A percentile compares a stretch with the other conserved stretches of the same genome.
These are phyloP conservation scores for Liriodendron chinense DNA, from an alignment of 164 flowering plant species.

Conservation along the genomic window DNA sequence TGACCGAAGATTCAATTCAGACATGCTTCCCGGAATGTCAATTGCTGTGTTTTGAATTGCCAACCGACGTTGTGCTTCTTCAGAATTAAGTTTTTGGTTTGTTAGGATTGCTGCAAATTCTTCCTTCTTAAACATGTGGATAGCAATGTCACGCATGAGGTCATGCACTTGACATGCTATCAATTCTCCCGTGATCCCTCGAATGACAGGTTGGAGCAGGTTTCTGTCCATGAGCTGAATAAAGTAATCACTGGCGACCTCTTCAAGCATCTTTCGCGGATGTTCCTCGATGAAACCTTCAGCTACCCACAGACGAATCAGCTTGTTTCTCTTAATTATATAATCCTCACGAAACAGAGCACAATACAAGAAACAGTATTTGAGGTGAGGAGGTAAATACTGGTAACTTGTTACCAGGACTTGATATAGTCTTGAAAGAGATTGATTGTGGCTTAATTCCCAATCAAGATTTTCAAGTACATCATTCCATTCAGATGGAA, in stretches of 20 bases:
- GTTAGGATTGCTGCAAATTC: background rate
- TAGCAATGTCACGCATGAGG: background rate
- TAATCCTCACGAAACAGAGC: slow-evolving; percentile 36
- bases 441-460: background rate
- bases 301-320: slow-evolving; percentile 49
- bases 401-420: slow-evolving; percentile 11
- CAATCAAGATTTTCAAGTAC: background rate
- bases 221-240: slow-evolving; percentile 35
- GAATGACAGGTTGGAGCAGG: slow-evolving; percentile 27
- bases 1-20: background rate
- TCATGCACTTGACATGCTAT: background rate
- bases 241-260: slow-evolving; percentile 44
- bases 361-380: slow-evolving; percentile 45
- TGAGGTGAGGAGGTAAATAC: slow-evolving; percentile 37
- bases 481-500: background rate
- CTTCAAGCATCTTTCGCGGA: slow-evolving; percentile 34
- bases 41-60: slow-evolving; percentile 1
- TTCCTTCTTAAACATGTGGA: background rate
- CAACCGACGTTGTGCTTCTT: background rate
- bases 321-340: slow-evolving; percentile 29
- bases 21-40: background rate
- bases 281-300: slow-evolving; percentile 42
- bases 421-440: background rate
- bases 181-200: background rate
- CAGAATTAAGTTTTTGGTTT: background rate